phyloP scores from a whole-genome alignment of 257 asterid species.

The Cordia subcordata region DNA sequence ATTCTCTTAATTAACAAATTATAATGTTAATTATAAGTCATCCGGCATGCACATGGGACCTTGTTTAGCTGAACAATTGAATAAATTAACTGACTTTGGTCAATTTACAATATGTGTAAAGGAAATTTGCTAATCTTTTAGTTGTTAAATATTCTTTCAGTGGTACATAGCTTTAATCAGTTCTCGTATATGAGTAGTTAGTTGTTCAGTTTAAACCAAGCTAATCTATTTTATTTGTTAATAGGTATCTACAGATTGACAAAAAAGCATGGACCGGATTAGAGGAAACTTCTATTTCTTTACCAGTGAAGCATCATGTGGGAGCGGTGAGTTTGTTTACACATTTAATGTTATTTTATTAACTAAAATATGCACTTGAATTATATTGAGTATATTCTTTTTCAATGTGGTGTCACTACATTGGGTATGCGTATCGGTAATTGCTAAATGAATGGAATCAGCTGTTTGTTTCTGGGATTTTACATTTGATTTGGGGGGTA shows the following conservation, averaged over 20 bases:
- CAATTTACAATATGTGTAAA: background rate
- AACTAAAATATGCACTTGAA: background rate
- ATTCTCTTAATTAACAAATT: background rate
- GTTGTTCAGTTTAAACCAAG: background rate
- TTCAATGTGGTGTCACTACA: too few species aligned
- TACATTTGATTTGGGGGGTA: background rate
- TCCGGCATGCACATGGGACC: too few species aligned
- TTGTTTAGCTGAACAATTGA: too few species aligned
- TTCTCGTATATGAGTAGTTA: background rate
- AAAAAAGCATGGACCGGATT: constrained; percentile 71
- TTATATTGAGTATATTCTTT: too few species aligned
- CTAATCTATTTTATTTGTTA: background rate
- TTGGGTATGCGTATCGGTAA: too few species aligned
- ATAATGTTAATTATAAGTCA: too few species aligned
- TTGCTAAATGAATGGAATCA: too few species aligned
- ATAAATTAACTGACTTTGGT: too few species aligned
- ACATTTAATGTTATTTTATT: background rate
- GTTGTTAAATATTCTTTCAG: background rate
- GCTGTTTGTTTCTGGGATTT: background rate
- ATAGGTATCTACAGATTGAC: constrained; percentile 67
- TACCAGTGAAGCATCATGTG: constrained; percentile 60
- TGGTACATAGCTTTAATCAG: background rate
- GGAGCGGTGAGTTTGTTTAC: constrained; percentile 62
- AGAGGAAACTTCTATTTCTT: constrained; percentile 66
- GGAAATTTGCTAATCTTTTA: background rate